phyloP scores from a whole-genome alignment of 1,139 yeast genomes.

The Williopsis jadinii region DNA sequence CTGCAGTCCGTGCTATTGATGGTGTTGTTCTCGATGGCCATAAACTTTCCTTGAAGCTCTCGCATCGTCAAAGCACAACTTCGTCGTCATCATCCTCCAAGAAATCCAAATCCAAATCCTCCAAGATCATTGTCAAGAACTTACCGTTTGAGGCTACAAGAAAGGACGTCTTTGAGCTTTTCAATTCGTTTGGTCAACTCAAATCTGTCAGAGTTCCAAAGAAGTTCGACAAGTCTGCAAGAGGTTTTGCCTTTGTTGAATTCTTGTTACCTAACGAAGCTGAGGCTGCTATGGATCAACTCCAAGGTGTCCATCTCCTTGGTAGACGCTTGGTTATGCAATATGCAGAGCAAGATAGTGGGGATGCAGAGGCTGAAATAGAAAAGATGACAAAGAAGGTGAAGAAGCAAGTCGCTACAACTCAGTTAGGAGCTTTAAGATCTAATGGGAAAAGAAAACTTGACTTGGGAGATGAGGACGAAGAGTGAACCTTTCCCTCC shows the following conservation, averaged over 20 bases:
- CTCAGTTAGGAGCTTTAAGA: conserved; percentile 63
- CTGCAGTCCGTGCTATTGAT: conserved; percentile 69
- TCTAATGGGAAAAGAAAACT: conserved; percentile 68
- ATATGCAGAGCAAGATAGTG: conserved; percentile 78
- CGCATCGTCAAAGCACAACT: conserved; percentile 58
- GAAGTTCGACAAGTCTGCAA: conserved; percentile 89
- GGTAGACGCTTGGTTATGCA: conserved; percentile 97
- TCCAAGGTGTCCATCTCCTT: conserved; percentile 91
- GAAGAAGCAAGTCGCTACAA: conserved; percentile 70
- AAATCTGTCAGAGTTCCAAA: conserved; percentile 94
- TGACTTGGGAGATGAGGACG: conserved; percentile 46
- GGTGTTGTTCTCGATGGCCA: conserved; percentile 85
- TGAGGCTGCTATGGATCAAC: conserved; percentile 88
- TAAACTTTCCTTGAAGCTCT: conserved; percentile 77
- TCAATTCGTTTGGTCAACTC: conserved; percentile 90
- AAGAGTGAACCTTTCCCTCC: not conserved
- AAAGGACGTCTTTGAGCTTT: conserved; percentile 82
- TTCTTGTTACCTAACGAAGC: conserved; percentile 87
- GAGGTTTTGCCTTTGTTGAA: conserved; percentile 98
- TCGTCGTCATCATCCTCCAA: conserved; percentile 16
- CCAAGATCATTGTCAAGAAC: conserved; percentile 86
- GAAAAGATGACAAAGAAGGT: conserved; percentile 86
- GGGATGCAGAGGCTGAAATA: conserved; percentile 83
- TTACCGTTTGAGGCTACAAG: conserved; percentile 95
- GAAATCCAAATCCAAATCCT: conserved; percentile 13